Percentiles rank a stretch among this genome's conserved stretches.
Conservation (phyloP, 768 basidiomycete genomes). For the Filobasidium floriforme region DNA sequence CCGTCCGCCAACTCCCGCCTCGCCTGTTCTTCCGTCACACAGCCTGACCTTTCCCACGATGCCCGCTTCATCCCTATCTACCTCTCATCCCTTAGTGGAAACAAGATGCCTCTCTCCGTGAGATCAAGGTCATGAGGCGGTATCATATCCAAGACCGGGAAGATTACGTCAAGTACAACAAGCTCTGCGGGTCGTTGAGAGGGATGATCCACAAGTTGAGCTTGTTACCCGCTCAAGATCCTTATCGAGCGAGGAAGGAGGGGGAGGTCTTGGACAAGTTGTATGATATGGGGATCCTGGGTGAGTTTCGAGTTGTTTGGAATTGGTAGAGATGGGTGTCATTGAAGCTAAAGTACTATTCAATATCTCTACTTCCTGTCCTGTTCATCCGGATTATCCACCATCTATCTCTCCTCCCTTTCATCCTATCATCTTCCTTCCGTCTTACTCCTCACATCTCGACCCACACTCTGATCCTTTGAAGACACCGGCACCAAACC, state of each 20-base stretch:
- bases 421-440: neutral
- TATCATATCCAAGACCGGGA: constrained; percentile 94
- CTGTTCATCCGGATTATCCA: neutral
- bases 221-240: constrained; percentile 78
- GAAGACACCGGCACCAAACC: constrained; percentile 71
- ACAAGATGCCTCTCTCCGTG: constrained; percentile 80
- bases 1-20: neutral
- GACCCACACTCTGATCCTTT: neutral
- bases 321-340: neutral
- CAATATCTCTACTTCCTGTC: neutral
- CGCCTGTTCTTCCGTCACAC: neutral
- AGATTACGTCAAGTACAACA: constrained; percentile 98
- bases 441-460: neutral
- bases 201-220: constrained; percentile 79
- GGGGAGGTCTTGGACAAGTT: constrained; percentile 81
- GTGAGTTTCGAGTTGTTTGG: constrained; percentile 23
- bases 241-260: constrained; percentile 77
- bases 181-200: constrained; percentile 77
- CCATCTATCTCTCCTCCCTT: neutral
- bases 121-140: constrained; percentile 85
- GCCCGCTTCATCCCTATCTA: neutral
- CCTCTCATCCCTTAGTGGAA: constrained; percentile 65
- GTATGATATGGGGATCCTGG: constrained; percentile 90
- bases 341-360: neutral
- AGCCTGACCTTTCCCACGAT: neutral